These are phyloP conservation scores for Ustilago tritici DNA, from an alignment of 1,284 basidiomycete species.

Conservation along the genomic window DNA sequence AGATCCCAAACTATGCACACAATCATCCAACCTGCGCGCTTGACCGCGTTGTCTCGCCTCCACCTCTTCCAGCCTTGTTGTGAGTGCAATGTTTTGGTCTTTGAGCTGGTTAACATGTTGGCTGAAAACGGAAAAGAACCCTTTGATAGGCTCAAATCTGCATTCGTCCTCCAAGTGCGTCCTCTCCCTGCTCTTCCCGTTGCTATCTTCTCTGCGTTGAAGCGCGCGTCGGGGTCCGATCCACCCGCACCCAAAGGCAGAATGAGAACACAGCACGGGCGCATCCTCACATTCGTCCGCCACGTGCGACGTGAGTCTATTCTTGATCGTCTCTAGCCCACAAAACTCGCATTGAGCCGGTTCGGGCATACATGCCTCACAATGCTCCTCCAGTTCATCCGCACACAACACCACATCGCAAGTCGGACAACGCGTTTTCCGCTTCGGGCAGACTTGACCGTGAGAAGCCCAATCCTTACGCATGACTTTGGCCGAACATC, in stretches of 20 bases:
- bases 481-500: constrained; percentile 55
- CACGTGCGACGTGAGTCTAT: constrained; percentile 33
- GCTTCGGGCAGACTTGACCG: constrained; percentile 34
- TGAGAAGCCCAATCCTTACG: constrained; percentile 57
- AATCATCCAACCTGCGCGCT: constrained; percentile 34
- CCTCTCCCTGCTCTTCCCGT: constrained; percentile 14
- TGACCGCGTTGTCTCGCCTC: constrained; percentile 26
- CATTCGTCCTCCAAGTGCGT: constrained; percentile 41
- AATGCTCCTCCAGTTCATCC: constrained; percentile 38
- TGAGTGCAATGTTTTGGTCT: constrained; percentile 40
- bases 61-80: constrained; percentile 21
- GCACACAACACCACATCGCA: constrained; percentile 25
- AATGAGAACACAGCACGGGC: constrained; percentile 35
- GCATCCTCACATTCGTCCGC: constrained; percentile 32
- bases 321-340: constrained; percentile 24
- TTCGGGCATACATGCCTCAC: constrained; percentile 35
- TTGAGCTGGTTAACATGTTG: constrained; percentile 30
- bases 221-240: constrained; percentile 34
- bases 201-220: neutral
- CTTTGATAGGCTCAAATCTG: constrained; percentile 44
- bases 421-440: constrained; percentile 27
- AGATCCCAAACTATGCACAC: constrained; percentile 42
- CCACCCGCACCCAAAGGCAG: constrained; percentile 48
- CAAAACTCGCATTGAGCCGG: constrained; percentile 37
- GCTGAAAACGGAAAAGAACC: constrained; percentile 37